phyloP scores from a whole-genome alignment of 2,329 filamentous ascomycete species.

The Beauveria sp. region DNA sequence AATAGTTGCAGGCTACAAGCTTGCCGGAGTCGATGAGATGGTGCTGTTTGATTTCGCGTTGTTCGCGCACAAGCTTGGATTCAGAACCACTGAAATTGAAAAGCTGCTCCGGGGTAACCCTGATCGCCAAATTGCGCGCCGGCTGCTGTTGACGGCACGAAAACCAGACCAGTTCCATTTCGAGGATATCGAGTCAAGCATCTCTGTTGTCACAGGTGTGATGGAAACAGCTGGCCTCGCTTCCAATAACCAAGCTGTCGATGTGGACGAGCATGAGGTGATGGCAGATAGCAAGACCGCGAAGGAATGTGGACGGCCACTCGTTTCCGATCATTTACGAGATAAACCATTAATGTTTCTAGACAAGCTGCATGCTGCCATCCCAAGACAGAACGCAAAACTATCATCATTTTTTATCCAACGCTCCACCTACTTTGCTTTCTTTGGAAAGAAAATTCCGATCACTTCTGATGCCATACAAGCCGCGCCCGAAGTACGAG shows the following conservation, averaged over 20 bases:
- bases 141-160: neutral
- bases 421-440: neutral
- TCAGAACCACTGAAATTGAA: conserved; percentile 9
- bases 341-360: neutral
- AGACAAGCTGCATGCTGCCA: neutral
- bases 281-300: too few species aligned
- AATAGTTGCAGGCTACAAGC: neutral
- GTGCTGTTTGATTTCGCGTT: conserved; percentile 9
- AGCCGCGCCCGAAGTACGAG: too few species aligned
- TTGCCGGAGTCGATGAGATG: conserved; percentile 2
- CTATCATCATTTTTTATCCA: neutral
- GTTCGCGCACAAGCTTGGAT: conserved; percentile 8
- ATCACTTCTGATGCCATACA: too few species aligned
- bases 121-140: neutral
- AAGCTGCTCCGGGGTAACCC: neutral
- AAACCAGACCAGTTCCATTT: conserved; percentile 1
- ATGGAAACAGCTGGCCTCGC: neutral
- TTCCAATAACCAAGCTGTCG: neutral
- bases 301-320: neutral
- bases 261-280: neutral
- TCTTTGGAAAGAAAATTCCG: neutral
- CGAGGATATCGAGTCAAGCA: neutral
- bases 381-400: neutral
- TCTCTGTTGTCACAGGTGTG: neutral
- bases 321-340: neutral